Percentiles rank a stretch among this genome's conserved stretches.
These are phyloP conservation scores for Potentilla sterilis DNA, from an alignment of 306 rosid species.

Conservation along the genomic window DNA sequence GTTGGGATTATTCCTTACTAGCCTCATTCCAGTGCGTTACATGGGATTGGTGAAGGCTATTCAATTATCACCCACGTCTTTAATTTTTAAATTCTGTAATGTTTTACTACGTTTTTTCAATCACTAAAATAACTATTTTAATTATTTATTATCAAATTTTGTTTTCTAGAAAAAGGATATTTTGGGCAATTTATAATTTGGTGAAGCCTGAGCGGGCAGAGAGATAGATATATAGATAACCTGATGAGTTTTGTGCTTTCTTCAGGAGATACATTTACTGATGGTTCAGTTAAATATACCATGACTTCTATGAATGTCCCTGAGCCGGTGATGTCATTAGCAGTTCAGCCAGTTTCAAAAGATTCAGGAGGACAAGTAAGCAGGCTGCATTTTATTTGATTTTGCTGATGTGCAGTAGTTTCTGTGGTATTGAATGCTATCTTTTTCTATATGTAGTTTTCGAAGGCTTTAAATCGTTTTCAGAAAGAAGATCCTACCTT, in stretches of 20 bases:
- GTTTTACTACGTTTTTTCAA: too few species aligned
- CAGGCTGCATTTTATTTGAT: slow-evolving; percentile 23
- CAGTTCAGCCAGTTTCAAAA: slow-evolving; percentile 94
- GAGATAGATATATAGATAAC: background rate
- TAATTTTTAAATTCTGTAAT: too few species aligned
- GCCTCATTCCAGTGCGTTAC: background rate
- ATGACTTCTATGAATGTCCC: slow-evolving; percentile 99
- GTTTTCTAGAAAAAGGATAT: too few species aligned
- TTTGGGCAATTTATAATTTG: too few species aligned
- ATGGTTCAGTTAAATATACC: slow-evolving; percentile 85
- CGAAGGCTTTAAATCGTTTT: slow-evolving; percentile 96
- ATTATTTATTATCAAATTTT: too few species aligned
- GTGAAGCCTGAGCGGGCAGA: background rate
- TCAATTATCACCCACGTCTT: too few species aligned
- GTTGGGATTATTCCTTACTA: background rate
- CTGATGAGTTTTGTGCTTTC: slow-evolving; percentile 17
- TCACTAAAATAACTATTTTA: too few species aligned
- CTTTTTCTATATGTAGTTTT: slow-evolving; percentile 55
- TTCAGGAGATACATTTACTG: slow-evolving; percentile 96
- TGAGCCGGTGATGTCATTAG: slow-evolving; percentile 99
- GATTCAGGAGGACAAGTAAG: slow-evolving; percentile 98
- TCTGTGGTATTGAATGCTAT: slow-evolving; percentile 11
- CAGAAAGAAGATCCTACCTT: slow-evolving; percentile 98
- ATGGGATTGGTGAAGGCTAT: too few species aligned
- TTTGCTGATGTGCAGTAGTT: slow-evolving; percentile 3